Evolutionary conservation across 331 rosid genomes (phyloP).

Genomic region (Malus hybrid): DNA sequence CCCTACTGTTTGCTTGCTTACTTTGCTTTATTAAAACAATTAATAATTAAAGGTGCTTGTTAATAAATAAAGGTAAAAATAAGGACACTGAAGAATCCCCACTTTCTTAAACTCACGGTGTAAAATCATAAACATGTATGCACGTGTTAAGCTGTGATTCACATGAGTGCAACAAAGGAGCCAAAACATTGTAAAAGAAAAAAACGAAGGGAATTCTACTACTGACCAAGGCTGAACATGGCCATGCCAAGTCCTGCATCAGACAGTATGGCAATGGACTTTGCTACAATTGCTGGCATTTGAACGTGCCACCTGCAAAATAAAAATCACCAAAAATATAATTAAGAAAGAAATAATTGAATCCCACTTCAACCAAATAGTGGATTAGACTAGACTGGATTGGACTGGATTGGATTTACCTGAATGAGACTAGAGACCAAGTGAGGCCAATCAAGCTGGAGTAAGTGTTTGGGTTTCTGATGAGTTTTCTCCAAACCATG

Average conservation of each 20-base stretch:
- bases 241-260: constrained; percentile 98
- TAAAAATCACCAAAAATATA: constrained; percentile 1
- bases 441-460: constrained; percentile 69
- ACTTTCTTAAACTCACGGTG: too few relatives aligned
- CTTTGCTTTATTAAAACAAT: constrained; percentile 27
- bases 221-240: constrained; percentile 94
- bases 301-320: constrained; percentile 67
- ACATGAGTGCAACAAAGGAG: too few relatives aligned
- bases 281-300: constrained; percentile 79
- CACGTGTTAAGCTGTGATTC: too few relatives aligned
- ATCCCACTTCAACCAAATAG: background rate
- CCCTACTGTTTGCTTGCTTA: constrained; percentile 3
- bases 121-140: too few relatives aligned
- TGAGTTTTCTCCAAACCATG: constrained; percentile 91
- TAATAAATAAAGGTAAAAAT: background rate
- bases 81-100: too few relatives aligned
- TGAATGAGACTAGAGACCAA: constrained; percentile 84
- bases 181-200: too few relatives aligned
- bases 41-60: background rate
- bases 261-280: constrained; percentile 80
- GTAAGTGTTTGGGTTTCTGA: constrained; percentile 84
- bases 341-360: background rate
- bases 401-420: constrained; percentile 15
- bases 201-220: background rate
- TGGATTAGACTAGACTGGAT: background rate